Base-by-base conservation (phyloP, 2,329 filamentous ascomycete genomes). In the Colletotrichum sp. region DNA sequence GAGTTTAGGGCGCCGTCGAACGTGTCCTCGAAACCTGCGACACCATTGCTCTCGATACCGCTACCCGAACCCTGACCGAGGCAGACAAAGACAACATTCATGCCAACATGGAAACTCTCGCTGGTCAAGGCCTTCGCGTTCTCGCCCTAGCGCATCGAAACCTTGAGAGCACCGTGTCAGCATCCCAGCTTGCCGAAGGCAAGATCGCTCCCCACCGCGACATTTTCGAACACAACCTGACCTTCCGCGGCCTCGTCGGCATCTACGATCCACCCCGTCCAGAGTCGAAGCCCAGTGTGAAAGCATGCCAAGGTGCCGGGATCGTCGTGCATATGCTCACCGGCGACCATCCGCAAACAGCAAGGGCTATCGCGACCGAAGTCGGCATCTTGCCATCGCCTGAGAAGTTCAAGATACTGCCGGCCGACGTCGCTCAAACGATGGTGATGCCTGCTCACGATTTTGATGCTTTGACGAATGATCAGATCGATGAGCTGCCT, bases 191-290 rank as follows among this genome's bases (percentile, higher is more conserved):
- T 9, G 80, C 89, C 62, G 83, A 89, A 16, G 66, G 55, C 32
- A 32, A 8, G 16, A 39, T 52, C n/a, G 44, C 44, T 21, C 44
- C 44, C n/a, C n/a, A 89, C 8, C 91, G 93, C 18, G 86, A 87
- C 7, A 82, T 88, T 4, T 86, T 94, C 18, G 93, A 95, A 80
- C 87, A 87, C n/a, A 87, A 92, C 26, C 88, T 95, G 36, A 86
- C 88, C 59, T 94, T 95, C 85, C 89, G 92, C 49, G 94, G 94
- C 2, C 87, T 95, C 12, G 90, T 95, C 76, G 93, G 93, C 65
- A 87, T 95, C 26, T 94, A 94, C 78, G 93, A 95, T 76, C 93
- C 93, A 5, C 93, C 93, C 77, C 92, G 93, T 2, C 88, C 90
- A 0, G 93, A 95, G 80, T 93, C 93, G 5, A 90, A 88, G 3